These are phyloP conservation scores for Botrytis fragariae DNA, from an alignment of 2,329 filamentous ascomycete genomes.

Conservation along the genomic window DNA sequence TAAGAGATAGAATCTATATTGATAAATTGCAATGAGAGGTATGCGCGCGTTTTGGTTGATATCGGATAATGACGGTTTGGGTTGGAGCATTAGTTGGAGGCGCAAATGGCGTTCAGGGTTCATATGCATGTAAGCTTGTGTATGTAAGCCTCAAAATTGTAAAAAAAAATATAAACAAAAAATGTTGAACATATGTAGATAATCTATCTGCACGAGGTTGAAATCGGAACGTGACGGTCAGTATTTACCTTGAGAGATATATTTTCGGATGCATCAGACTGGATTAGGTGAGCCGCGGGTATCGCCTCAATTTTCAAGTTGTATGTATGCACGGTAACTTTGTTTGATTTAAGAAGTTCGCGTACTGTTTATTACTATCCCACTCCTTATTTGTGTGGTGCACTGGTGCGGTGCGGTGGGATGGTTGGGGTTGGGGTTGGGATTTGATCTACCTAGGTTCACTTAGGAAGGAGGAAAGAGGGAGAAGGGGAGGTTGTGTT, in stretches of 20 bases:
- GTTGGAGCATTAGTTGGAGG: conserved; percentile 2
- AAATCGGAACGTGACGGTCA: neutral
- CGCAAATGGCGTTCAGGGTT: conserved; percentile 6
- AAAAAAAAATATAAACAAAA: neutral
- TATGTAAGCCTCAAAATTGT: conserved; percentile 12
- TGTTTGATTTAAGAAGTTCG: neutral
- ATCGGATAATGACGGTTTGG: conserved; percentile 5
- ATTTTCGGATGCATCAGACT: neutral
- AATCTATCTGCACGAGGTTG: neutral
- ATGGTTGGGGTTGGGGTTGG: neutral
- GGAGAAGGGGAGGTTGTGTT: too few relatives aligned
- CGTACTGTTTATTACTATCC: neutral
- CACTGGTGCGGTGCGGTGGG: neutral
- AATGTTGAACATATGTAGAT: neutral
- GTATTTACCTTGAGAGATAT: neutral
- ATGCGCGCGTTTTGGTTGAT: neutral
- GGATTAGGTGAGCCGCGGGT: neutral
- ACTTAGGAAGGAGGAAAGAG: neutral
- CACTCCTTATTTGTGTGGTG: neutral
- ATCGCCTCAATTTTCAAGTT: neutral
- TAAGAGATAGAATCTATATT: neutral
- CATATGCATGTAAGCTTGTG: conserved; percentile 13
- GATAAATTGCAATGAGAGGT: conserved; percentile 11
- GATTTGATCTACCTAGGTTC: neutral
- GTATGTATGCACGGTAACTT: neutral